Percentiles rank a stretch among this genome's conserved stretches.
Evolutionary conservation across 495 filamentous ascomycete species (phyloP).

Genomic region (Xylaria acuta): DNA sequence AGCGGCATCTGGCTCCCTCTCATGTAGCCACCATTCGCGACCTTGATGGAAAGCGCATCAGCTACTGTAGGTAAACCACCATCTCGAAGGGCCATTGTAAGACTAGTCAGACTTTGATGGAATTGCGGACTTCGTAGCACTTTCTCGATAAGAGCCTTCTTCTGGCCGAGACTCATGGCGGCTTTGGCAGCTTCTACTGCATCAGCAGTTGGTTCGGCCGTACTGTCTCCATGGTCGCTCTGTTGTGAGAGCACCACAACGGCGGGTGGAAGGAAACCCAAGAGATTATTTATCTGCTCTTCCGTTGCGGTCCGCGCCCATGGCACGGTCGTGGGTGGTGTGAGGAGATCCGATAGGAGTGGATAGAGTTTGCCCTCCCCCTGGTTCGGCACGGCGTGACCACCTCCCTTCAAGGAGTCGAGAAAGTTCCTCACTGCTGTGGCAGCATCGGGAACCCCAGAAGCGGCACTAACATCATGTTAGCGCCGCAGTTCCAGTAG

Average conservation of each 20-base stretch:
- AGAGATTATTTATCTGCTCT: conserved; percentile 71
- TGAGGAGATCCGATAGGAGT: conserved; percentile 85
- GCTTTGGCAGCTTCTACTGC: conserved; percentile 72
- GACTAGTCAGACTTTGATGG: conserved; percentile 78
- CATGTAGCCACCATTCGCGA: conserved; percentile 83
- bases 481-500: conserved; percentile 38
- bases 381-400: conserved; percentile 41
- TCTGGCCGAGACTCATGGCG: conserved; percentile 77
- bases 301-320: conserved; percentile 71
- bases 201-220: conserved; percentile 67
- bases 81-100: conserved; percentile 88
- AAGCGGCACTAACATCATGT: conserved; percentile 49
- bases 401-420: conserved; percentile 74
- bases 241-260: conserved; percentile 75
- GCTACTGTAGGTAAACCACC: conserved; percentile 91
- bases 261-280: conserved; percentile 74
- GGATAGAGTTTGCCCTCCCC: conserved; percentile 72
- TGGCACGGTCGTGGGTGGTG: conserved; percentile 75
- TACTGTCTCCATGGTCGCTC: conserved; percentile 51
- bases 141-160: conserved; percentile 78
- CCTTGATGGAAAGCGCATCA: conserved; percentile 78
- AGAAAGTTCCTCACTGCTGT: conserved; percentile 85
- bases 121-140: conserved; percentile 94
- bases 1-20: conserved; percentile 76
- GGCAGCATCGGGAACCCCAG: conserved; percentile 59